phyloP scores from a whole-genome alignment of 2,329 filamentous ascomycete species.

The Gaeumannomyces tritici region DNA sequence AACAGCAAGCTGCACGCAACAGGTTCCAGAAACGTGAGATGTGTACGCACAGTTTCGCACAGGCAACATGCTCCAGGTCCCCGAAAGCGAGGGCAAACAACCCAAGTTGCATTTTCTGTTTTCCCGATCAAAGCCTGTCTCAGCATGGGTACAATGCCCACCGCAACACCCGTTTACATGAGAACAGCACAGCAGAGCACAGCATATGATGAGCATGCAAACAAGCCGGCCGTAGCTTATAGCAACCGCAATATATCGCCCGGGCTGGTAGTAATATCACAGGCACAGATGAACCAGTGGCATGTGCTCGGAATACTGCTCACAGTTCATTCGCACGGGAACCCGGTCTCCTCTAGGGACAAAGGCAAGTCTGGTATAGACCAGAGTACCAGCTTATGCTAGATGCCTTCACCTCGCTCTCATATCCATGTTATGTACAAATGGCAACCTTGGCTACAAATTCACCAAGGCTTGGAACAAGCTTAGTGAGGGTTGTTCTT shows the following conservation, averaged over 20 bases:
- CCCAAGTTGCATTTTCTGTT: not conserved
- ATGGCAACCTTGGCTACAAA: slow-evolving; percentile 13
- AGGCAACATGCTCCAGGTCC: not conserved
- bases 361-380: slow-evolving; percentile 18
- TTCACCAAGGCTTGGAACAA: not conserved
- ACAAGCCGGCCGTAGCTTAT: not conserved
- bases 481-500: slow-evolving; percentile 98
- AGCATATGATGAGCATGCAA: not conserved
- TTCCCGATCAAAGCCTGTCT: not conserved
- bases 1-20: too few species aligned
- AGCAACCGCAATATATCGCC: not conserved
- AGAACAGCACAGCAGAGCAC: too few species aligned
- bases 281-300: not conserved
- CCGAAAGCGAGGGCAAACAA: not conserved
- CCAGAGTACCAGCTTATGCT: slow-evolving; percentile 4
- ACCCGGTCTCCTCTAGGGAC: not conserved
- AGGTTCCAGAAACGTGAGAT: not conserved
- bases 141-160: not conserved
- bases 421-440: slow-evolving; percentile 32
- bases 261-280: not conserved
- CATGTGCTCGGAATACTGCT: not conserved
- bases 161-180: too few species aligned
- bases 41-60: not conserved
- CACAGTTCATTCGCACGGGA: not conserved
- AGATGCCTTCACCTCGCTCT: slow-evolving; percentile 23